Conservation (phyloP, 495 filamentous ascomycete genomes). For the Penicillium soppii region DNA sequence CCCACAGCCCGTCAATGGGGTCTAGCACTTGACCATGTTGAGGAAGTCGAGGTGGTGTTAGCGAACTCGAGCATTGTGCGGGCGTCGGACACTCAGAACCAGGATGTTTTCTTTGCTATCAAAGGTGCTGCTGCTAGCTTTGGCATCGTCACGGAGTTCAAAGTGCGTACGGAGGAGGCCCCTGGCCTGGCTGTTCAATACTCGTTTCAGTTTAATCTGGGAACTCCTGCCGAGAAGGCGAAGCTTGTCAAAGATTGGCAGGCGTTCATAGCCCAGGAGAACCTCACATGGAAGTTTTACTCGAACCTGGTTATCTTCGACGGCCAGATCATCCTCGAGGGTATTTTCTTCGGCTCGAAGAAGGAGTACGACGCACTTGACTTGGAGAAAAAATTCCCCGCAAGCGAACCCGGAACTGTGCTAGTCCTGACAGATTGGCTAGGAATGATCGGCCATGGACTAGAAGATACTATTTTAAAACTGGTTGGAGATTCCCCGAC, state of each 20-base stretch:
- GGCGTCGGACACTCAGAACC: constrained; percentile 34
- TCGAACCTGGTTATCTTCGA: constrained; percentile 31
- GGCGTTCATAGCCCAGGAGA: constrained; percentile 31
- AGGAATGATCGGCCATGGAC: constrained; percentile 46
- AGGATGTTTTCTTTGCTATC: constrained; percentile 54
- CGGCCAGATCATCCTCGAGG: constrained; percentile 30
- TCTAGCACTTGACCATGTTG: constrained; percentile 57
- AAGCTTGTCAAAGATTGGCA: constrained; percentile 42
- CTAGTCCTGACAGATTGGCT: constrained; percentile 56
- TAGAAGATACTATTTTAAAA: constrained; percentile 38
- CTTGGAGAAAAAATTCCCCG: constrained; percentile 31
- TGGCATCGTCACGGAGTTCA: constrained; percentile 49
- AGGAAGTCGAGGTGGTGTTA: constrained; percentile 56
- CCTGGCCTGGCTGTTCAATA: constrained; percentile 38
- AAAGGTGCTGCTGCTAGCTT: constrained; percentile 47
- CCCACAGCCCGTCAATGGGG: constrained; percentile 63
- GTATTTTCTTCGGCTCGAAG: constrained; percentile 41
- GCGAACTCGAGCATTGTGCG: constrained; percentile 51
- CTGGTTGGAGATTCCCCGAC: constrained; percentile 35
- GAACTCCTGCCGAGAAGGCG: constrained; percentile 22
- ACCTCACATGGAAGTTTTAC: constrained; percentile 53
- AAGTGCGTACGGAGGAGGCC: constrained; percentile 38
- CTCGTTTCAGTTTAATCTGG: constrained; percentile 38
- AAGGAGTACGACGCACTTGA: constrained; percentile 39
- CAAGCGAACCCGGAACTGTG: constrained; percentile 24